Conservation (phyloP, 257 asterid species). For the Thymus quinquecostatus region DNA sequence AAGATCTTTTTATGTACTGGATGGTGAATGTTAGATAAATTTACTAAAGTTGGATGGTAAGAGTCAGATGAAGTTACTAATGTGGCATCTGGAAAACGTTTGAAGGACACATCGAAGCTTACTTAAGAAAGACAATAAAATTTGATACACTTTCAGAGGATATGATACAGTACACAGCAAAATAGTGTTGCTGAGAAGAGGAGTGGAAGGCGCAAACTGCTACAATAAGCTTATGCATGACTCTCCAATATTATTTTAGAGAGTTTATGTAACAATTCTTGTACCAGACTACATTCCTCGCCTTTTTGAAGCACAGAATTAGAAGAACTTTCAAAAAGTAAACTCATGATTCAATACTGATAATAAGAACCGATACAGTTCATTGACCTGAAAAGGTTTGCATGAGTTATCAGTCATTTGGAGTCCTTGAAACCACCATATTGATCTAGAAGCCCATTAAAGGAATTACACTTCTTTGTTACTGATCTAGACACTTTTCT, state of each 20-base stretch:
- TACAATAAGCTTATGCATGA: neutral
- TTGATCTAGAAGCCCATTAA: neutral
- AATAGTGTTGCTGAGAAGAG: neutral
- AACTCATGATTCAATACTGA: neutral
- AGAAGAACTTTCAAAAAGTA: neutral
- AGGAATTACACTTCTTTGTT: neutral
- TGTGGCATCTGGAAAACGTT: neutral
- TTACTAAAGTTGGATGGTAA: neutral
- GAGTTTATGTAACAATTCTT: neutral
- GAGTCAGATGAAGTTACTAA: constrained; percentile 3
- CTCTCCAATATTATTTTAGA: neutral
- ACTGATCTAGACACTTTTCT: neutral
- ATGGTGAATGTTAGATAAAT: neutral
- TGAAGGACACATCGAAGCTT: neutral
- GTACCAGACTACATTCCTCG: neutral
- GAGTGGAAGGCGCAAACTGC: neutral
- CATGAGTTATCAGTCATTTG: constrained; percentile 11
- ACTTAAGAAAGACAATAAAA: neutral
- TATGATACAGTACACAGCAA: neutral
- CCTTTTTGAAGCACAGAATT: neutral
- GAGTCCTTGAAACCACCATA: constrained; percentile 9
- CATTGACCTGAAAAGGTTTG: neutral
- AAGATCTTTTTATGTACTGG: neutral
- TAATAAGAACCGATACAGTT: neutral
- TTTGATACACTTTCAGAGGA: neutral